Evolutionary conservation across 257 asterid genomes (phyloP).

Genomic region (Cinchona pubescens): DNA sequence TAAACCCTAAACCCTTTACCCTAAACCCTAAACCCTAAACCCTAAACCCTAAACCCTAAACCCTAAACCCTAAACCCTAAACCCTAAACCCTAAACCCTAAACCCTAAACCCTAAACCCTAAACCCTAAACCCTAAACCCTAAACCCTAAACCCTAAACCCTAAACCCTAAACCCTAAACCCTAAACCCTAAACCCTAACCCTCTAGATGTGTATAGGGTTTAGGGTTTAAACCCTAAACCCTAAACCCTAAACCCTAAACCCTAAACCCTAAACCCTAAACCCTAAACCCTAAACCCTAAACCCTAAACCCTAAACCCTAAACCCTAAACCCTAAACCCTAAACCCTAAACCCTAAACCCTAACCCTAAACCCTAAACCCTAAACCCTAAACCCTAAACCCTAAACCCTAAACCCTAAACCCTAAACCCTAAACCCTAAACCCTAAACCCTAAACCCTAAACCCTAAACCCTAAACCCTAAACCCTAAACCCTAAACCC

Average conservation of each 20-base stretch:
- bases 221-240: conserved; percentile 8
- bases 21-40: too few species aligned
- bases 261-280: background rate
- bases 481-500: background rate
- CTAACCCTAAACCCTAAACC: background rate
- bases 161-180: background rate
- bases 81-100: background rate
- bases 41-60: conserved; percentile 2
- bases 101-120: background rate
- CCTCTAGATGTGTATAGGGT: too few species aligned
- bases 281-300: background rate
- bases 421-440: background rate
- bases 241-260: background rate
- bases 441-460: background rate
- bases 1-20: background rate
- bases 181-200: background rate
- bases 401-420: background rate
- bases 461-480: background rate
- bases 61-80: conserved; percentile 5
- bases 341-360: background rate
- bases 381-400: background rate
- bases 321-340: too few species aligned
- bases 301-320: background rate
- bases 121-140: conserved; percentile 6
- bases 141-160: background rate